These are phyloP conservation scores for Debaryomyces sp. DNA, from an alignment of 1,139 yeast species.

Conservation along the genomic window DNA sequence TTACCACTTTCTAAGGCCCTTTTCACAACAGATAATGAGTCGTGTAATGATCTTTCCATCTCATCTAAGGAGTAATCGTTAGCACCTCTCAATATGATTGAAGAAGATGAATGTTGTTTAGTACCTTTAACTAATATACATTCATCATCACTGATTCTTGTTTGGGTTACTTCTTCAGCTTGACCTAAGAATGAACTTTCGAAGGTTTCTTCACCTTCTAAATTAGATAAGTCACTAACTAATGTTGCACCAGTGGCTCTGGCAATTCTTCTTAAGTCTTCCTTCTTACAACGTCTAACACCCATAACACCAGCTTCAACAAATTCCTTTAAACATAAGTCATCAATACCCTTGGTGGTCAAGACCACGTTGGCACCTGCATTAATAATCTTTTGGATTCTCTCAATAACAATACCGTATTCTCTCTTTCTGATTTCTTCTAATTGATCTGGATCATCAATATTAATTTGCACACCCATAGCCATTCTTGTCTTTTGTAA, in stretches of 20 bases:
- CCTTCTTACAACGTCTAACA: conserved; percentile 96
- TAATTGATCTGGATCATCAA: conserved; percentile 95
- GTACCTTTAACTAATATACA: conserved; percentile 95
- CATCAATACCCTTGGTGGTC: conserved; percentile 98
- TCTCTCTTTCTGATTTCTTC: conserved; percentile 96
- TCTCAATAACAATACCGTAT: conserved; percentile 86
- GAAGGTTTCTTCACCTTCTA: conserved; percentile 97
- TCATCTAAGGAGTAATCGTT: conserved; percentile 96
- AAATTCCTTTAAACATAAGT: conserved; percentile 90
- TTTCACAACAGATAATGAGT: conserved; percentile 92
- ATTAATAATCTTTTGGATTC: conserved; percentile 80
- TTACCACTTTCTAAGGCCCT: conserved; percentile 93
- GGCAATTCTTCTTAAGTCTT: conserved; percentile 94
- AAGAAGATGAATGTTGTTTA: conserved; percentile 87
- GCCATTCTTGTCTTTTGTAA: conserved; percentile 98
- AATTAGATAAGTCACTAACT: conserved; percentile 82
- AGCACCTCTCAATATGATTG: conserved; percentile 93
- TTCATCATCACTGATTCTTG: conserved; percentile 93
- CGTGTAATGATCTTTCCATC: conserved; percentile 97
- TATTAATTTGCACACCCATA: conserved; percentile 95
- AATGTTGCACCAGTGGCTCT: conserved; percentile 97
- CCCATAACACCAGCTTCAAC: conserved; percentile 97
- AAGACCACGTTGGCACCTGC: conserved; percentile 97
- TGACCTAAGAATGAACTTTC: conserved; percentile 84
- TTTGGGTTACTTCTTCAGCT: conserved; percentile 92